Conservation (phyloP, 768 basidiomycete species). For the Daedaleopsis sinensis region DNA sequence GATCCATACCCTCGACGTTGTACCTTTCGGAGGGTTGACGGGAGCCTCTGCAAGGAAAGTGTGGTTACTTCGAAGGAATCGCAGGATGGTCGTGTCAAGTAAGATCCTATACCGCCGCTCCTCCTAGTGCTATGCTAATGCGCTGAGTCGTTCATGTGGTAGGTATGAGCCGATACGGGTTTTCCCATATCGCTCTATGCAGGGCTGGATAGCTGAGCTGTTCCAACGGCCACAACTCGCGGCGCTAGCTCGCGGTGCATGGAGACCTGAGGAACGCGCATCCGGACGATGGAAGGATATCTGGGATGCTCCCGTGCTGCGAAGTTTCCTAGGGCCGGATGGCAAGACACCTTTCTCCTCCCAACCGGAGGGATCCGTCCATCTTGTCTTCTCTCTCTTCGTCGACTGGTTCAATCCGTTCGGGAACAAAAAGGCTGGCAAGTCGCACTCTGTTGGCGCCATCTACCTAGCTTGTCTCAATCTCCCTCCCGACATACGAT, state of each 20-base stretch:
- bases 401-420: constrained; percentile 25
- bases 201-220: constrained; percentile 18
- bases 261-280: background rate
- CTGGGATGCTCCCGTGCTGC: too few species aligned
- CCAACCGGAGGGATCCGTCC: constrained; percentile 1
- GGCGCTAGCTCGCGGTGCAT: background rate
- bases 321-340: constrained; percentile 21
- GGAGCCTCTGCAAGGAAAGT: background rate
- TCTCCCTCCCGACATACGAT: constrained; percentile 27
- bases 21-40: constrained; percentile 2
- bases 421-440: constrained; percentile 12
- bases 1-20: constrained; percentile 9
- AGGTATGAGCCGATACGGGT: too few species aligned
- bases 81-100: background rate
- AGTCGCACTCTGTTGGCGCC: constrained; percentile 13
- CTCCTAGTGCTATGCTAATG: too few species aligned
- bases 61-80: background rate
- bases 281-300: constrained; percentile 11
- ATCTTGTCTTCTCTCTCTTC: constrained; percentile 16
- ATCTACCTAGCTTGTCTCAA: constrained; percentile 32
- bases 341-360: background rate
- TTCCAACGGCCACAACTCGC: constrained; percentile 16
- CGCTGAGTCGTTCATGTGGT: too few species aligned
- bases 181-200: constrained; percentile 12
- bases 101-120: too few species aligned